Percentiles rank a stretch among this genome's conserved stretches.
phyloP scores from a whole-genome alignment of 805 yeast species.

The Zygoascus tannicola region DNA sequence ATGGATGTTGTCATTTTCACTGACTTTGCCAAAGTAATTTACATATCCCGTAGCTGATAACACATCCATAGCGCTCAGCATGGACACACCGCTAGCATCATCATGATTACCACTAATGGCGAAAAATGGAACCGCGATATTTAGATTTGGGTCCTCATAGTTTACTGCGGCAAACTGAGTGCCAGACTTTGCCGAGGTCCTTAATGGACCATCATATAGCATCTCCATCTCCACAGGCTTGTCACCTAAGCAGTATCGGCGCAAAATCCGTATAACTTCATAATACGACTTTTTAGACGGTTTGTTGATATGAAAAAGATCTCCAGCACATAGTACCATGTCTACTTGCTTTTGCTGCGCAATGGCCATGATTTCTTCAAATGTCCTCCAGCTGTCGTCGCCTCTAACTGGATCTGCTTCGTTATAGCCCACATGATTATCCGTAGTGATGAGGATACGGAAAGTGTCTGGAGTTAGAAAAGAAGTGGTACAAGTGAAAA shows the following conservation, averaged over 20 bases:
- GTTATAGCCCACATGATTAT: constrained; percentile 90
- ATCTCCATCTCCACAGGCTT: constrained; percentile 79
- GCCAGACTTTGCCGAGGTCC: constrained; percentile 33
- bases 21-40: constrained; percentile 82
- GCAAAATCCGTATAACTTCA: constrained; percentile 64
- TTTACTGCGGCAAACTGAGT: constrained; percentile 51
- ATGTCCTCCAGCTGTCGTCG: constrained; percentile 80
- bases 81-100: constrained; percentile 70
- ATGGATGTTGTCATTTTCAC: constrained; percentile 63
- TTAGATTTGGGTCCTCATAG: constrained; percentile 84
- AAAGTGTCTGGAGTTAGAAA: constrained; percentile 48
- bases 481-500: too few relatives aligned
- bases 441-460: constrained; percentile 76
- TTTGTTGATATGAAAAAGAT: constrained; percentile 80
- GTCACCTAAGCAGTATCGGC: constrained; percentile 72
- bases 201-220: constrained; percentile 64
- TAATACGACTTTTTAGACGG: constrained; percentile 82
- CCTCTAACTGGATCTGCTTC: constrained; percentile 88
- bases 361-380: constrained; percentile 67
- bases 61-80: constrained; percentile 79
- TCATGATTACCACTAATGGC: constrained; percentile 95
- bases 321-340: constrained; percentile 88
- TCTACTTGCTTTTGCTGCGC: constrained; percentile 56
- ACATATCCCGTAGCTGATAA: constrained; percentile 71
- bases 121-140: constrained; percentile 82